Evolutionary conservation across 306 rosid species (phyloP).

Genomic region (Fragaria iinumae): DNA sequence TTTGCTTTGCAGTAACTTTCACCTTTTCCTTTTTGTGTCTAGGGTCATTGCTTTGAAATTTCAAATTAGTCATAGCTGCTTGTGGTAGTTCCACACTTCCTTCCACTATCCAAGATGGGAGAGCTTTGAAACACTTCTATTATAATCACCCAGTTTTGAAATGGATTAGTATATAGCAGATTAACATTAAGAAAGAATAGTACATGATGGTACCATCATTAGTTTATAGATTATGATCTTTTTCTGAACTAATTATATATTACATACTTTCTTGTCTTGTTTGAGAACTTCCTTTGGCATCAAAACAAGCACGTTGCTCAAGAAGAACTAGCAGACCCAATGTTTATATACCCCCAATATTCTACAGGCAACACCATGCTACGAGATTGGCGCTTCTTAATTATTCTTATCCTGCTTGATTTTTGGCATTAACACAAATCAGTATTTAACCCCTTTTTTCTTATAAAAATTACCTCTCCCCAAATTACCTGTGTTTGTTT

Average conservation of each 20-base stretch:
- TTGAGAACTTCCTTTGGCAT: neutral
- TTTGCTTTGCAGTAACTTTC: neutral
- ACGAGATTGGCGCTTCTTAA: slow-evolving; percentile 1
- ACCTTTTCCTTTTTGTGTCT: neutral
- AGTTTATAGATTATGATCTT: neutral
- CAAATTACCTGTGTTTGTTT: neutral
- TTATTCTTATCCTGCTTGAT: neutral
- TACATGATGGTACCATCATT: slow-evolving; percentile 9
- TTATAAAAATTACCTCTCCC: neutral
- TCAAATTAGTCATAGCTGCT: neutral
- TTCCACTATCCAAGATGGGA: neutral
- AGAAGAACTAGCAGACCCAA: slow-evolving; percentile 7
- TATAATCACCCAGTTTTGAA: neutral
- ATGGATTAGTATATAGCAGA: neutral
- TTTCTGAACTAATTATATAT: neutral
- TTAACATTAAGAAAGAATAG: neutral
- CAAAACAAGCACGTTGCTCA: slow-evolving; percentile 8
- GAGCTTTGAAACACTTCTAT: neutral
- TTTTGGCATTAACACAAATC: neutral
- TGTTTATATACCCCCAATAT: neutral
- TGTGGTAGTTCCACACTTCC: neutral
- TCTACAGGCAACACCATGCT: neutral
- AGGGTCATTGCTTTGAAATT: neutral
- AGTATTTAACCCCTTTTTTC: neutral
- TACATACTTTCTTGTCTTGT: neutral